A percentile compares a stretch with the other conserved stretches of the same genome.
Conservation (phyloP, 805 yeast species). For the Komagataella ulmi region DNA sequence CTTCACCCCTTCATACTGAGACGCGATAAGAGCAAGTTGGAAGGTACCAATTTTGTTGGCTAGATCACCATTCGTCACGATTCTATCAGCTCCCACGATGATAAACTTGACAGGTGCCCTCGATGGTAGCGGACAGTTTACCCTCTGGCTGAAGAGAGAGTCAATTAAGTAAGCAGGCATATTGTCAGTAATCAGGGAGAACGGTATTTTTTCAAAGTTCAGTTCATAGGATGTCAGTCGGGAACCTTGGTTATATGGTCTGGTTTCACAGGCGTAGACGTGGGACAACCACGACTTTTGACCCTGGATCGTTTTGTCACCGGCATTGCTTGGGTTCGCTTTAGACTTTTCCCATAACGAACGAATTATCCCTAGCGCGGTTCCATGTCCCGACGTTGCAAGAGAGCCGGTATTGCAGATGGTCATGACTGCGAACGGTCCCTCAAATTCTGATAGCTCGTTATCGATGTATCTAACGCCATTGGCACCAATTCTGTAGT, state of each 20-base stretch:
- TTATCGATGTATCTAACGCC: conserved; percentile 60
- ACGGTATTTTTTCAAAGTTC: conserved; percentile 74
- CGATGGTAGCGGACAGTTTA: conserved; percentile 12
- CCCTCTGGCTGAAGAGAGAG: conserved; percentile 19
- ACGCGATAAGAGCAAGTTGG: conserved; percentile 69
- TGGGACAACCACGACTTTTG: conserved; percentile 39
- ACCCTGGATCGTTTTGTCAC: conserved; percentile 5
- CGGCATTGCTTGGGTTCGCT: conserved; percentile 4
- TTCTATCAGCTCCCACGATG: conserved; percentile 92
- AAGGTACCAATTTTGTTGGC: conserved; percentile 95
- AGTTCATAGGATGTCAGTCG: conserved; percentile 86
- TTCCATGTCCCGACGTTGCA: conserved; percentile 96
- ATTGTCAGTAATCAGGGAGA: conserved; percentile 80
- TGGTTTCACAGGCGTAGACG: conserved; percentile 82
- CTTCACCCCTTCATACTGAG: conserved; percentile 49
- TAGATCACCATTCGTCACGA: conserved; percentile 86
- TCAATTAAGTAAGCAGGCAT: conserved; percentile 75
- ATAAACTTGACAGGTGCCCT: conserved; percentile 71
- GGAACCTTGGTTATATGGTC: conserved; percentile 96
- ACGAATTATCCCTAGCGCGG: conserved; percentile 87
- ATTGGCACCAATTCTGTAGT: conserved; percentile 62
- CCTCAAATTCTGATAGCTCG: conserved; percentile 30
- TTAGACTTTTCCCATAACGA: conserved; percentile 39
- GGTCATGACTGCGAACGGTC: conserved; percentile 72
- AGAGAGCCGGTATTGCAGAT: conserved; percentile 94